These are phyloP conservation scores for Quercus suber DNA, from an alignment of 306 rosid species.

Conservation along the genomic window DNA sequence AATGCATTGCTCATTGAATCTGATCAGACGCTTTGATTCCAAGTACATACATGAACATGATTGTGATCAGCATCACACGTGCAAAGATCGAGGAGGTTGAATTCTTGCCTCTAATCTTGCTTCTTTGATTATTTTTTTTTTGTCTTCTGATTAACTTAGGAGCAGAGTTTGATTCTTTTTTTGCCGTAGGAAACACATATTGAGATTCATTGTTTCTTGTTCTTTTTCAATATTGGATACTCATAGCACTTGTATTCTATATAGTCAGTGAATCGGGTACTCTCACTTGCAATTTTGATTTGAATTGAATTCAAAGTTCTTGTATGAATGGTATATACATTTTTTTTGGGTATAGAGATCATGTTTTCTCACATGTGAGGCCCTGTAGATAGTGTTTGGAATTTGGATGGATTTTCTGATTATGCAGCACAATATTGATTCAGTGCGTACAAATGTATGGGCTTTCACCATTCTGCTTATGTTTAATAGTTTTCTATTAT, in stretches of 20 bases:
- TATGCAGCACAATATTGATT: background rate
- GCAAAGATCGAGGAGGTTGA: constrained; percentile 27
- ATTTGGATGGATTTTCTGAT: background rate
- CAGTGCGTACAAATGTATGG: background rate
- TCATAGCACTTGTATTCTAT: constrained; percentile 47
- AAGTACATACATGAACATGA: constrained; percentile 12
- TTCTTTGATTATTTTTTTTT: background rate
- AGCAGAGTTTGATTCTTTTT: constrained; percentile 32
- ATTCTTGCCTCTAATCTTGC: constrained; percentile 29
- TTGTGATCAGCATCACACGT: constrained; percentile 10
- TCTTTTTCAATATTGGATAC: constrained; percentile 29
- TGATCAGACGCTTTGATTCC: constrained; percentile 89
- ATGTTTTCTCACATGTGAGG: constrained; percentile 1
- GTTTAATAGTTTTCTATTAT: background rate
- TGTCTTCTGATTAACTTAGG: constrained; percentile 28
- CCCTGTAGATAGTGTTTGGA: constrained; percentile 4
- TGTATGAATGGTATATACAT: constrained; percentile 34
- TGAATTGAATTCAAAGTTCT: constrained; percentile 27
- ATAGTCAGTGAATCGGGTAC: constrained; percentile 21
- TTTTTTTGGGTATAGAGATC: constrained; percentile 12
- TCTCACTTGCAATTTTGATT: constrained; percentile 23
- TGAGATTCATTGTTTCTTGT: constrained; percentile 20
- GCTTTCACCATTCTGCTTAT: background rate
- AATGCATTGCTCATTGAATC: constrained; percentile 93
- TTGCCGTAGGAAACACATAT: constrained; percentile 30